Conservation (phyloP, 441 rosid genomes). For the Erodium moschatum region DNA sequence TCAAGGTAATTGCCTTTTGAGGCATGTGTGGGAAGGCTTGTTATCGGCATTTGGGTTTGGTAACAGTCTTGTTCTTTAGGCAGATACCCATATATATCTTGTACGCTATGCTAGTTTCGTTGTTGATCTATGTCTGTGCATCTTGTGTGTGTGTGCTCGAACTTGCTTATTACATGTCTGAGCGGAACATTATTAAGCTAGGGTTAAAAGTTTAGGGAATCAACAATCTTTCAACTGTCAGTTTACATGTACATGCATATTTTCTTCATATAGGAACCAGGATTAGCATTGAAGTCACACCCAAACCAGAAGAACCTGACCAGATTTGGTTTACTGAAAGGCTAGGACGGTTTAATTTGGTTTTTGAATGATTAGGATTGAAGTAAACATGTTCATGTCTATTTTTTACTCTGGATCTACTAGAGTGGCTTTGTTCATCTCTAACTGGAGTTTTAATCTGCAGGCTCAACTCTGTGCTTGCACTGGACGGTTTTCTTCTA, state of each 20-base stretch:
- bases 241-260: neutral
- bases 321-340: neutral
- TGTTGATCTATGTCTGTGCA: conserved; percentile 12
- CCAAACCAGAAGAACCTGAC: neutral
- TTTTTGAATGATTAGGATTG: neutral
- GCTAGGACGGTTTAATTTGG: neutral
- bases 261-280: neutral
- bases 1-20: conserved; percentile 23
- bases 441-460: conserved; percentile 18
- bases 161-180: conserved; percentile 3
- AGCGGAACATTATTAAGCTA: neutral
- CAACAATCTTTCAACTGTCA: neutral
- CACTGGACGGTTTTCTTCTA: conserved; percentile 19
- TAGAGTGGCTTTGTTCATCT: neutral
- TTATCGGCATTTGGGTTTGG: conserved; percentile 24
- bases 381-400: neutral
- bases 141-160: conserved; percentile 16
- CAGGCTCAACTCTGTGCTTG: conserved; percentile 28
- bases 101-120: neutral
- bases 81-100: neutral
- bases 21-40: conserved; percentile 22
- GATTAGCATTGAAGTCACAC: neutral
- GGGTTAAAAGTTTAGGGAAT: neutral
- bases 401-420: neutral
- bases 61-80: conserved; percentile 11